These are phyloP conservation scores for Leishmania major DNA, from an alignment of 208 protist genomes.

Conservation along the genomic window DNA sequence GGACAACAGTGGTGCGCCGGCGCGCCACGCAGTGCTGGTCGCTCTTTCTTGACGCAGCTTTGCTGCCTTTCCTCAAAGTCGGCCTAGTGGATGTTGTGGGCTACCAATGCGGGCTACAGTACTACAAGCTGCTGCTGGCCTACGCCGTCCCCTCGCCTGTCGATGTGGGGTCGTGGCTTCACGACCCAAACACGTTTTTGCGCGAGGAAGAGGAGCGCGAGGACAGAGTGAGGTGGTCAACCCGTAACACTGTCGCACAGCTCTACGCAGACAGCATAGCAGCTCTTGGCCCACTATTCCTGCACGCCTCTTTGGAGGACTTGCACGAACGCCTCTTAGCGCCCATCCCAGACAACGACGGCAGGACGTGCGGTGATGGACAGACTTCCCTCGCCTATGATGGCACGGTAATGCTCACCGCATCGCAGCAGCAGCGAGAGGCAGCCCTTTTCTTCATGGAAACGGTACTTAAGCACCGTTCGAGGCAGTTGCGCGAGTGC, in stretches of 20 bases:
- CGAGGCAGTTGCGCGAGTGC: constrained; percentile 27
- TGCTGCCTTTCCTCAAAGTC: constrained; percentile 22
- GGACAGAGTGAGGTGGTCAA: constrained; percentile 42
- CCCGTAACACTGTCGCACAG: constrained; percentile 46
- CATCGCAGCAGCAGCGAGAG: constrained; percentile 40
- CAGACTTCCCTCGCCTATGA: not conserved
- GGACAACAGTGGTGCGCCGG: constrained; percentile 16
- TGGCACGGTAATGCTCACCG: not conserved
- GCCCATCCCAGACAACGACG: not conserved
- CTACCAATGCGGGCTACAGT: constrained; percentile 25
- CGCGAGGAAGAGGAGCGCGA: constrained; percentile 60
- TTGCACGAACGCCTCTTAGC: constrained; percentile 37
- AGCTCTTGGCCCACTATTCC: constrained; percentile 47
- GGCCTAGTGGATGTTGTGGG: constrained; percentile 26
- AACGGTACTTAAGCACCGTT: constrained; percentile 32
- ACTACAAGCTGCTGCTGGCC: constrained; percentile 37
- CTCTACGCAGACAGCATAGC: constrained; percentile 33
- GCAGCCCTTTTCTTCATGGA: constrained; percentile 59
- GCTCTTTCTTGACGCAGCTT: constrained; percentile 24
- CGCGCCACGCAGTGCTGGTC: constrained; percentile 32
- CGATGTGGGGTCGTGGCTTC: constrained; percentile 32
- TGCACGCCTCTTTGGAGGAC: constrained; percentile 40
- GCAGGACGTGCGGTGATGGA: not conserved
- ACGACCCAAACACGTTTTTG: constrained; percentile 53
- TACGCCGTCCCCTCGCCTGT: constrained; percentile 37